phyloP scores from a whole-genome alignment of 352 stramenopile species.

The Phytophthora citrophthora region DNA sequence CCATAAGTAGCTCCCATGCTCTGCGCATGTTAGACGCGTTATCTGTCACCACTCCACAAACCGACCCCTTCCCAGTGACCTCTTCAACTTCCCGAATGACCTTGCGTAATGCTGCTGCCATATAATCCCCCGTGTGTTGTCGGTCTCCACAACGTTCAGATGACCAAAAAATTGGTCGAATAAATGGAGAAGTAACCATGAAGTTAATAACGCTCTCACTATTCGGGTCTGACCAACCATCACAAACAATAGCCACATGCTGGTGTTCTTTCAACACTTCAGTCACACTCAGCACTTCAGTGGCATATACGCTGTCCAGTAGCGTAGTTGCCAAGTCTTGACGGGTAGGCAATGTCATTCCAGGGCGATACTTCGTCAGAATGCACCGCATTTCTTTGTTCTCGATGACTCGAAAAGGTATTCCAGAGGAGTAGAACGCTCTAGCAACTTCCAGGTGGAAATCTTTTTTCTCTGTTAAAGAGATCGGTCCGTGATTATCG shows the following conservation, averaged over 20 bases:
- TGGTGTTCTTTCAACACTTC: not conserved
- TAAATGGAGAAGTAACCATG: slow-evolving; percentile 1
- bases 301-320: not conserved
- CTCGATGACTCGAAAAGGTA: slow-evolving; percentile 9
- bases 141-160: too few species aligned
- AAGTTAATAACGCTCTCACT: slow-evolving; percentile 23
- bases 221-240: slow-evolving; percentile 22
- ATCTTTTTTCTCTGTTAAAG: not conserved
- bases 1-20: too few species aligned
- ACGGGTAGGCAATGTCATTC: not conserved
- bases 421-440: not conserved
- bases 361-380: not conserved
- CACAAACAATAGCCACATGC: slow-evolving; percentile 14
- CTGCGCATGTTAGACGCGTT: too few species aligned
- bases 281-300: not conserved
- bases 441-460: not conserved
- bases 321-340: not conserved
- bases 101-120: too few species aligned
- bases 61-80: too few species aligned
- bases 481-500: too few species aligned
- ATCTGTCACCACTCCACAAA: too few species aligned
- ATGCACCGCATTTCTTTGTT: not conserved
- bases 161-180: too few species aligned
- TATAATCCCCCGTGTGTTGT: too few species aligned
- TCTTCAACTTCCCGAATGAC: too few species aligned